phyloP scores from a whole-genome alignment of 2,329 filamentous ascomycete species.

The Ceratocystis smalleyi region DNA sequence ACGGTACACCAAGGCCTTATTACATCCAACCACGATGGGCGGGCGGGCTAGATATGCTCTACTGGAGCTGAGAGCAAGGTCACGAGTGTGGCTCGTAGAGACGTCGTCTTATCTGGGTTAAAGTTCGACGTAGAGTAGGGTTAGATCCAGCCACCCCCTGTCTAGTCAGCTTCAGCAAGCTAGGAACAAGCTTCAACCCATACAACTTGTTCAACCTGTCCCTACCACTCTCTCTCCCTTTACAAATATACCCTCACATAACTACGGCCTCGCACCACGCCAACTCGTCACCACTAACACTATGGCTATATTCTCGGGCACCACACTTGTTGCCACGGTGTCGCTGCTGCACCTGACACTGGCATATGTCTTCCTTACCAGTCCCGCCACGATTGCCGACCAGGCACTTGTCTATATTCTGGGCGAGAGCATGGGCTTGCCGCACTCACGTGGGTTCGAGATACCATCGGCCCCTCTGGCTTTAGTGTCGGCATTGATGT shows the following conservation, averaged over 20 bases:
- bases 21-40: too few relatives aligned
- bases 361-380: conserved; percentile 68
- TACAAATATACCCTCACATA: background rate
- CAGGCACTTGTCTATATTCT: conserved; percentile 68
- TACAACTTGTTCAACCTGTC: background rate
- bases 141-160: background rate
- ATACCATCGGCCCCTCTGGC: conserved; percentile 54
- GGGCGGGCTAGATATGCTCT: too few relatives aligned
- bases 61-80: too few relatives aligned
- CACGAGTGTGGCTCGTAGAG: too few relatives aligned
- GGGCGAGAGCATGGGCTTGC: conserved; percentile 68
- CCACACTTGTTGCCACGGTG: conserved; percentile 64
- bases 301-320: conserved; percentile 72
- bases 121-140: background rate
- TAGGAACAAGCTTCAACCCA: background rate
- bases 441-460: conserved; percentile 51
- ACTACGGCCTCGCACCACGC: background rate
- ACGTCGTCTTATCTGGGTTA: background rate
- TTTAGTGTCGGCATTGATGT: conserved; percentile 54
- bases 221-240: background rate
- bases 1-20: too few relatives aligned
- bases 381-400: conserved; percentile 55
- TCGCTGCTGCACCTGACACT: conserved; percentile 74
- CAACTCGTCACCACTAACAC: conserved; percentile 18
- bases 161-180: too few relatives aligned